These are phyloP conservation scores for Middelhovenomyces tepae DNA, from an alignment of 805 yeast species.

Conservation along the genomic window DNA sequence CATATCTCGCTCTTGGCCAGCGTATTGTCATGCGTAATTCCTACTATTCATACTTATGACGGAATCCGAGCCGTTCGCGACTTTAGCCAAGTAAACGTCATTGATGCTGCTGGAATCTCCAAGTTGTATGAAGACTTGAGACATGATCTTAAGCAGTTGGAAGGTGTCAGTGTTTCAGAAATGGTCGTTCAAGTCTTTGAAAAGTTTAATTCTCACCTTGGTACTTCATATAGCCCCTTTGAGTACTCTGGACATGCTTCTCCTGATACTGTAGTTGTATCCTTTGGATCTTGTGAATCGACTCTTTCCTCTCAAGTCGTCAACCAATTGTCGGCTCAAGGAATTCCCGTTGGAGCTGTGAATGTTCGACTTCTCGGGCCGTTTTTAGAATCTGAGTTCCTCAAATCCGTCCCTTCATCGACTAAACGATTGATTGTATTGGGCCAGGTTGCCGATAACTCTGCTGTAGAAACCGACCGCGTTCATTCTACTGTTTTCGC, in stretches of 20 bases:
- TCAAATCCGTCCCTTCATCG: constrained; percentile 47
- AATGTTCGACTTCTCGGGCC: constrained; percentile 75
- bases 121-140: constrained; percentile 9
- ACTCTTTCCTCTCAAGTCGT: constrained; percentile 43
- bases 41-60: constrained; percentile 70
- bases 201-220: constrained; percentile 44
- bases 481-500: constrained; percentile 45
- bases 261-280: constrained; percentile 70
- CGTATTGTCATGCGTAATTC: constrained; percentile 48
- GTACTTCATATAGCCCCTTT: constrained; percentile 49
- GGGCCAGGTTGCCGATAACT: constrained; percentile 40
- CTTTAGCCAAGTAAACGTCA: constrained; percentile 23
- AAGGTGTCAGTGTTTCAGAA: constrained; percentile 4
- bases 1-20: constrained; percentile 55
- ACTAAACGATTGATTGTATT: constrained; percentile 57
- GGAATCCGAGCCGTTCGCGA: constrained; percentile 59
- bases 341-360: constrained; percentile 50
- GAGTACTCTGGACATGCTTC: constrained; percentile 57
- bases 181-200: constrained; percentile 11
- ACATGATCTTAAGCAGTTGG: constrained; percentile 1
- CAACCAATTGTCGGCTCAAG: constrained; percentile 26
- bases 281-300: constrained; percentile 67
- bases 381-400: constrained; percentile 56
- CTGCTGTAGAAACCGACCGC: constrained; percentile 24
- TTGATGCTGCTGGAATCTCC: constrained; percentile 29